Evolutionary conservation across 176 grass and related monocot genomes (phyloP).

Genomic region (Oryza brachyantha): DNA sequence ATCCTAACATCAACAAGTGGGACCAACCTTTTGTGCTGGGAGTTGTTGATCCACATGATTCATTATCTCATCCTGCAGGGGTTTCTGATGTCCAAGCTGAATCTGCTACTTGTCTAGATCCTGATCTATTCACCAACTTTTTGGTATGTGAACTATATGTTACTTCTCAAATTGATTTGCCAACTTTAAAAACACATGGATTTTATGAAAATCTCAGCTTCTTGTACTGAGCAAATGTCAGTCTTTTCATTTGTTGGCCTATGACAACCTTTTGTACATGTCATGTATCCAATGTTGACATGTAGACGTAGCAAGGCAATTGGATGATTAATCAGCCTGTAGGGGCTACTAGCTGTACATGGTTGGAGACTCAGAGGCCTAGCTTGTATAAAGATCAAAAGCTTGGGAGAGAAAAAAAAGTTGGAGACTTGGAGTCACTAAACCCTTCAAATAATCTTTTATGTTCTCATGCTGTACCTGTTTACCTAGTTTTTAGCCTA

Average conservation of each 20-base stretch:
- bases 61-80: constrained; percentile 92
- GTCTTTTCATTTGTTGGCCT: not conserved
- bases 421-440: not conserved
- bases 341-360: not conserved
- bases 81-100: constrained; percentile 84
- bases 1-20: constrained; percentile 83
- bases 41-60: constrained; percentile 90
- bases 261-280: not conserved
- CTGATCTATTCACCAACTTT: constrained; percentile 90
- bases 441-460: not conserved
- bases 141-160: constrained; percentile 57
- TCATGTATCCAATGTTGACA: not conserved
- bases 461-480: not conserved
- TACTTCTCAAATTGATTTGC: constrained; percentile 18
- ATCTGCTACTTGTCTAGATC: constrained; percentile 77
- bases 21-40: constrained; percentile 90
- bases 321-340: not conserved
- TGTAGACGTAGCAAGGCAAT: not conserved
- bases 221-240: not conserved
- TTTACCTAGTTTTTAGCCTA: not conserved
- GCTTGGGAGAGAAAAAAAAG: not conserved
- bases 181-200: not conserved
- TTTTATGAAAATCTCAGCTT: not conserved
- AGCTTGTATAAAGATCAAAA: too few relatives aligned
- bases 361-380: not conserved